Conservation (phyloP, 2,329 filamentous ascomycete species). For the Mollisiaceae sp. region DNA sequence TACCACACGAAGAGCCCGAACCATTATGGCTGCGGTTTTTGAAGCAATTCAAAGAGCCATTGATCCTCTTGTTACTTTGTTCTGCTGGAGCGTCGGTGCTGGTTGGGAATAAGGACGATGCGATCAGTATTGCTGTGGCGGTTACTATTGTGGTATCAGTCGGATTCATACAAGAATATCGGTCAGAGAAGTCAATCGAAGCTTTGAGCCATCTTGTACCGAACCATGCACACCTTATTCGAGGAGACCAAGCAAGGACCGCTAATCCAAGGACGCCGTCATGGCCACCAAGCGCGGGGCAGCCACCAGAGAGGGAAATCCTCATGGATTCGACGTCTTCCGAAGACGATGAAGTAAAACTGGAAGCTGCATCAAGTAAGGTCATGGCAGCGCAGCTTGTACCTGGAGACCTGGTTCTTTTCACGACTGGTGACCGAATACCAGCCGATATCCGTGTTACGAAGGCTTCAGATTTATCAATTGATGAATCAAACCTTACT, state of each 20-base stretch:
- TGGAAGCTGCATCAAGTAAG: conserved; percentile 74
- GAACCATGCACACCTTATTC: conserved; percentile 93
- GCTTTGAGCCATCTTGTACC: conserved; percentile 92
- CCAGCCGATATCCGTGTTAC: conserved; percentile 96
- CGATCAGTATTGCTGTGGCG: conserved; percentile 91
- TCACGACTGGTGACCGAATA: conserved; percentile 94
- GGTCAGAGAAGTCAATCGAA: conserved; percentile 96
- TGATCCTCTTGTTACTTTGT: conserved; percentile 88
- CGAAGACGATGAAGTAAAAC: conserved; percentile 62
- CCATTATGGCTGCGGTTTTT: conserved; percentile 93
- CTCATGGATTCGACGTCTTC: conserved; percentile 39
- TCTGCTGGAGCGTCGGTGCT: conserved; percentile 88
- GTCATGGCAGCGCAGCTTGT: conserved; percentile 88
- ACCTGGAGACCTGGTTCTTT: conserved; percentile 89
- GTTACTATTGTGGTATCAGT: conserved; percentile 97
- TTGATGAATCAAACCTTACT: conserved; percentile 96
- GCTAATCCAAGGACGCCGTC: conserved; percentile 41
- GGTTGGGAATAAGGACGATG: conserved; percentile 93
- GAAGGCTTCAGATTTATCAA: conserved; percentile 84
- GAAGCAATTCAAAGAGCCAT: conserved; percentile 94
- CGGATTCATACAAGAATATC: conserved; percentile 95
- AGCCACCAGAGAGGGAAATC: conserved; percentile 33
- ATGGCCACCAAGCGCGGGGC: conserved; percentile 53
- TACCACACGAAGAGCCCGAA: conserved; percentile 91
- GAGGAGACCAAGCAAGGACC: conserved; percentile 46